Evolutionary conservation across 2,329 filamentous ascomycete genomes (phyloP).

Genomic region (Diaporthe velutina): DNA sequence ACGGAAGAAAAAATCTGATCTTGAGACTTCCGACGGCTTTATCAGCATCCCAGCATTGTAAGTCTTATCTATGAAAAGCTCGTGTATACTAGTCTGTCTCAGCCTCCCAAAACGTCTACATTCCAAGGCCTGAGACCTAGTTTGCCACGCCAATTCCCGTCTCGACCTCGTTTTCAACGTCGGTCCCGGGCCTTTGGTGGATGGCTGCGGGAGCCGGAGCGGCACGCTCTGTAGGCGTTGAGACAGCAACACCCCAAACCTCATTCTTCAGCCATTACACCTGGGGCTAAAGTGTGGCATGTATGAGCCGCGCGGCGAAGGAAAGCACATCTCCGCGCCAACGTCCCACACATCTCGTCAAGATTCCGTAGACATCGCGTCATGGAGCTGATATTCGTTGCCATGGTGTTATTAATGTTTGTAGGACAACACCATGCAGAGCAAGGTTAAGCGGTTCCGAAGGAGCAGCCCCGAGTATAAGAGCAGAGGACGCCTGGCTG

Average conservation of each 20-base stretch:
- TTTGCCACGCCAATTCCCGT: not conserved
- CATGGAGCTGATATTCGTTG: not conserved
- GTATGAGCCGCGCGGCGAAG: no score
- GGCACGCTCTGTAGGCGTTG: not conserved
- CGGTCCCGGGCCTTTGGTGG: not conserved
- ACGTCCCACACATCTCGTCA: not conserved
- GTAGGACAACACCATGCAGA: no score
- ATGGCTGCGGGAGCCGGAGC: slow-evolving; percentile 3
- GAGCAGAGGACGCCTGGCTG: not conserved
- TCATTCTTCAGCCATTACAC: not conserved
- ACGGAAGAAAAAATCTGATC: no score
- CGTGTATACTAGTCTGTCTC: not conserved
- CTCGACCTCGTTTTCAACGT: not conserved
- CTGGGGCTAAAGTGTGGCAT: not conserved
- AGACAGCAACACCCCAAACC: not conserved
- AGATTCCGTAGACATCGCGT: not conserved
- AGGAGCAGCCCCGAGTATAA: not conserved
- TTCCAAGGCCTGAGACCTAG: not conserved
- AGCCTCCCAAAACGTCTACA: not conserved
- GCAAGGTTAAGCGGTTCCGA: no score
- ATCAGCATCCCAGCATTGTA: no score
- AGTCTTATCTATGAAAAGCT: not conserved
- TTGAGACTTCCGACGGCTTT: no score
- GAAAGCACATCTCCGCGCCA: not conserved
- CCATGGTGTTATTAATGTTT: not conserved